Evolutionary conservation across 192 early-diverging fungal species (phyloP), one percentile per base, ranked within the genome.

Genomic region (Mycoemilia scoparia): DNA sequence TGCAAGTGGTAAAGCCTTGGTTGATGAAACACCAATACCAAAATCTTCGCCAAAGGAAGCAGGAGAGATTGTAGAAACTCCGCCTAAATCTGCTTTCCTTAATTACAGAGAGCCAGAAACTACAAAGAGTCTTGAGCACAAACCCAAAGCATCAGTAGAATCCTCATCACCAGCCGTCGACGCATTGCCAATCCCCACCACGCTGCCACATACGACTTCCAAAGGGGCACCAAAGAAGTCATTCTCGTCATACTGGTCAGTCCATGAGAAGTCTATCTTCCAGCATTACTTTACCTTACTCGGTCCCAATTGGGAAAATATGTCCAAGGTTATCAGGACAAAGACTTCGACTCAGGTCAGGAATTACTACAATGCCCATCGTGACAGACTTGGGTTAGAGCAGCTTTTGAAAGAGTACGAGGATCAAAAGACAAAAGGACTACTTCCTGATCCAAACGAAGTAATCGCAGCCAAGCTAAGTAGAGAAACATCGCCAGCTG

Each of bases 241-340:
- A 8, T 72, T 65, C 38, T 82, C 78, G 16, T 88, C 88, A 1
- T 87, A 87, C 40, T 93, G 88, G 88, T 76, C 86, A n/a, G 64
- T 71, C 5, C 67, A 69, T 13, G 88, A 93, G 44, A 73, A 71
- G 18, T 49, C 62, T 2, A 75, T 76, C 21, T 93, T 93, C 39
- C 32, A 64, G 24, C 60, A 71, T 7, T 71, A 69, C 23, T 30
- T 84, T 21, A 53, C 45, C 13, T 37, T 54, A 0, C 56, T 73
- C 39, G 88, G 88, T 11, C 55, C 61, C 34, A 67, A 87, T 52
- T 93, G 84, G 83, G 80, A 77, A 3, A 46, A 43, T 12, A 60
- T 93, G 22, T 71, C 87, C 0, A 66, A 66, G 29, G 57, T 55
- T 0, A 68, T 93, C 39, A 73, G 73, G 19, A 63, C 69, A 3